A percentile compares a stretch with the other conserved stretches of the same genome.
phyloP scores from a whole-genome alignment of 2,329 filamentous ascomycete species.

The Epichloe typhina region DNA sequence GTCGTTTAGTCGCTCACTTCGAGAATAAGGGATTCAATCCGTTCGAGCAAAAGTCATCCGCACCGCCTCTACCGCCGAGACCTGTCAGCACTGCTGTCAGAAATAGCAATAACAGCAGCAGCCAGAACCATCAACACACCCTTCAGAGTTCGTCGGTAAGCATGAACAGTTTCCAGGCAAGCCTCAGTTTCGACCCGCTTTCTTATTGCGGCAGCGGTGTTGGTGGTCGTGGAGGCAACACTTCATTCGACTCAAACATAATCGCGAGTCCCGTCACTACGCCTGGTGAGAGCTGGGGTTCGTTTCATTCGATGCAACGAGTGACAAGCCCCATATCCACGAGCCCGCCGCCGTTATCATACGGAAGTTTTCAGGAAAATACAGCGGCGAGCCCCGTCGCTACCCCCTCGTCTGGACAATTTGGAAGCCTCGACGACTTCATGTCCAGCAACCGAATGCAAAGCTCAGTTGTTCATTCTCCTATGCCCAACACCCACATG shows the following conservation, averaged over 20 bases:
- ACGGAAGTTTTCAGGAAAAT: conserved; percentile 20
- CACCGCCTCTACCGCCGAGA: conserved; percentile 23
- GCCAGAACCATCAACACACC: conserved; percentile 8
- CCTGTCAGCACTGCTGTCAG: conserved; percentile 16
- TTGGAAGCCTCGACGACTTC: conserved; percentile 22
- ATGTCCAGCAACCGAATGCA: conserved; percentile 17
- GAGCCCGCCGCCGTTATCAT: conserved; percentile 18
- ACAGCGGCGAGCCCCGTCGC: conserved; percentile 16
- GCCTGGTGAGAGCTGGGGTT: conserved; percentile 19
- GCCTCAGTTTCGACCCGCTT: conserved; percentile 4
- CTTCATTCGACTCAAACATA: conserved; percentile 13
- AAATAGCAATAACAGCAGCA: not conserved
- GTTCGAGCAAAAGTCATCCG: conserved; percentile 24
- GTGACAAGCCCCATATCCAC: conserved; percentile 21
- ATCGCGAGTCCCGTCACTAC: conserved; percentile 20
- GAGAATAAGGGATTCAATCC: conserved; percentile 21
- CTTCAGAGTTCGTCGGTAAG: conserved; percentile 11
- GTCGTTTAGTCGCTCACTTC: conserved; percentile 27
- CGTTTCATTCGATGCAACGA: conserved; percentile 16
- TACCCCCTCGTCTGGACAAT: conserved; percentile 15
- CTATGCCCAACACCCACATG: conserved; percentile 10
- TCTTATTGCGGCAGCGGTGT: conserved; percentile 5
- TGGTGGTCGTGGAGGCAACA: not conserved
- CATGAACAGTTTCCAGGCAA: conserved; percentile 8
- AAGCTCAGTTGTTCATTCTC: conserved; percentile 12